These are phyloP conservation scores for Fusarium liriodendri DNA, from an alignment of 2,329 filamentous ascomycete species.

Conservation along the genomic window DNA sequence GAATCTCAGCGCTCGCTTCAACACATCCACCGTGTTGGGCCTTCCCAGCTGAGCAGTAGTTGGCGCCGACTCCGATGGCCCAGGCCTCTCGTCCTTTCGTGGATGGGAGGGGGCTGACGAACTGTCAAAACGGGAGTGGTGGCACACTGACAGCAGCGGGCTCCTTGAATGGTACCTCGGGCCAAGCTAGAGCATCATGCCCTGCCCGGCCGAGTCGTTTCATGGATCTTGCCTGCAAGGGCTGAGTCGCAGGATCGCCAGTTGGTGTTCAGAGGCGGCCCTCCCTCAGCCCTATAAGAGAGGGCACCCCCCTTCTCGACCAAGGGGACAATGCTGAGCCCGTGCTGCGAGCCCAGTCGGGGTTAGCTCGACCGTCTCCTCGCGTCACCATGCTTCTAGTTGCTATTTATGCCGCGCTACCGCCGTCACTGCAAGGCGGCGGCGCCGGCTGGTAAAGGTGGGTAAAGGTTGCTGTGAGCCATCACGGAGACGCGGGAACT, in stretches of 20 bases:
- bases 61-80: background rate
- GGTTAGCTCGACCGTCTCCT: slow-evolving; percentile 1
- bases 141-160: slow-evolving; percentile 25
- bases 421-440: background rate
- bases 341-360: background rate
- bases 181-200: slow-evolving; percentile 3
- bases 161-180: slow-evolving; percentile 13
- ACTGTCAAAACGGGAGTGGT: slow-evolving; percentile 18
- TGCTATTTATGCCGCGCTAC: slow-evolving; percentile 9
- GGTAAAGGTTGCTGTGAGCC: slow-evolving; percentile 1
- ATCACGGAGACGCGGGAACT: slow-evolving; percentile 8
- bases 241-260: slow-evolving; percentile 22
- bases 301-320: slow-evolving; percentile 7
- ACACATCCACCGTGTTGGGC: background rate
- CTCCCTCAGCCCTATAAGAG: slow-evolving; percentile 35
- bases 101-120: slow-evolving; percentile 7
- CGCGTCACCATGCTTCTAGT: slow-evolving; percentile 1
- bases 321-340: background rate
- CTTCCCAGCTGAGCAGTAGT: slow-evolving; percentile 1
- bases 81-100: background rate
- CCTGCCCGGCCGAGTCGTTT: slow-evolving; percentile 16
- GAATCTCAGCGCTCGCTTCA: background rate
- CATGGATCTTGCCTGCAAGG: slow-evolving; percentile 34
- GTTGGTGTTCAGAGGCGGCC: background rate
- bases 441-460: background rate